A percentile compares a stretch with the other conserved stretches of the same genome.
Conservation (phyloP, 441 rosid species). For the Jatropha multifida region DNA sequence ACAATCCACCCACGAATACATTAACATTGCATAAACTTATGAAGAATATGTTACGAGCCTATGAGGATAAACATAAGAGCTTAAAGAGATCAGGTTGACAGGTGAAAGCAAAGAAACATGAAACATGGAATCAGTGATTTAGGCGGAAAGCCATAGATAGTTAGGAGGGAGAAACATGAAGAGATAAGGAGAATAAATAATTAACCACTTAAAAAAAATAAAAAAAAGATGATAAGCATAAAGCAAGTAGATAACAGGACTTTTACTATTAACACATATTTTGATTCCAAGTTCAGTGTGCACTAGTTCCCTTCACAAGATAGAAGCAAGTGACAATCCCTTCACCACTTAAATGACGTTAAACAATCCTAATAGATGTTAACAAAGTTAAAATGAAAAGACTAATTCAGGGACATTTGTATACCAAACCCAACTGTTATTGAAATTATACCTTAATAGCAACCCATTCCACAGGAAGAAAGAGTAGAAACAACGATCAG, state of each 20-base stretch:
- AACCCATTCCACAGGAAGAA: background rate
- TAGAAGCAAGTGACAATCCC: slow-evolving; percentile 7
- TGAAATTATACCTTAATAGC: slow-evolving; percentile 7
- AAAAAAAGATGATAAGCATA: background rate
- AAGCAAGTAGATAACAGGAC: background rate
- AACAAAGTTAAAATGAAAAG: slow-evolving; percentile 8
- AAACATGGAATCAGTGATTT: background rate
- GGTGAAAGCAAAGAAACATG: background rate
- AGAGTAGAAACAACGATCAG: background rate
- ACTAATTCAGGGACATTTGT: slow-evolving; percentile 6
- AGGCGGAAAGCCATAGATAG: too few species aligned
- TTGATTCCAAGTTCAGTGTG: slow-evolving; percentile 9
- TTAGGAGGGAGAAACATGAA: too few species aligned
- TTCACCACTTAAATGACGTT: slow-evolving; percentile 3
- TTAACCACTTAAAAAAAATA: background rate
- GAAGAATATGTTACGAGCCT: too few species aligned
- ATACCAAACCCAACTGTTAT: slow-evolving; percentile 17
- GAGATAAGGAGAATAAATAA: background rate
- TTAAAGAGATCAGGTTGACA: too few species aligned
- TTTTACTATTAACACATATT: slow-evolving; percentile 19
- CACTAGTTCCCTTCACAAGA: slow-evolving; percentile 11
- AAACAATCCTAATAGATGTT: slow-evolving; percentile 20
- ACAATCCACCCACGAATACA: too few species aligned
- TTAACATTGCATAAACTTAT: too few species aligned
- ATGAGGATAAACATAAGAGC: too few species aligned